Percentiles rank a stretch among this genome's conserved stretches.
Evolutionary conservation across 2,329 filamentous ascomycete species (phyloP).

Genomic region (Thyridium curvatum): DNA sequence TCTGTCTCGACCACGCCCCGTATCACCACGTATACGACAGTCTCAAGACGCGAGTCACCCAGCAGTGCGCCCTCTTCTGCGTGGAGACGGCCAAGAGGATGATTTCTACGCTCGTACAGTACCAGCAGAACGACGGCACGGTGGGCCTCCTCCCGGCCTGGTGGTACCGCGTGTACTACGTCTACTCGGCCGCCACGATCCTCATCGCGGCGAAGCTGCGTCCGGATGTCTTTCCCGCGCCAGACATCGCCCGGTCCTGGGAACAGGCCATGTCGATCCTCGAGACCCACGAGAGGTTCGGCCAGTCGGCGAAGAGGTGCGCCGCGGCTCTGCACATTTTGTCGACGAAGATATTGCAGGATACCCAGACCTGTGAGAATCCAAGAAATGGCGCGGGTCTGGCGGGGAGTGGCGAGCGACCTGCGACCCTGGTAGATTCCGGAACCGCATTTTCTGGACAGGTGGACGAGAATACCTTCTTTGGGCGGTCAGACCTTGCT

Average conservation of each 20-base stretch:
- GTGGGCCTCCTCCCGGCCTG: constrained; percentile 28
- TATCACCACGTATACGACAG: constrained; percentile 5
- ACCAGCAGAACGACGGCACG: constrained; percentile 21
- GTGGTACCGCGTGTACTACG: constrained; percentile 31
- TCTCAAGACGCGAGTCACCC: constrained; percentile 18
- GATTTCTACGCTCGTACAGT: constrained; percentile 19
- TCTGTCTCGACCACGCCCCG: constrained; percentile 24
- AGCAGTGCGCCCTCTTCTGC: constrained; percentile 26
- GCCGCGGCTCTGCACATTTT: constrained; percentile 25
- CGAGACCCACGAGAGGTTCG: constrained; percentile 23
- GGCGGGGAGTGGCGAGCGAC: not conserved
- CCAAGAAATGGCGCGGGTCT: not conserved
- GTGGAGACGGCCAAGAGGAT: constrained; percentile 24
- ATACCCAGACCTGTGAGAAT: not conserved
- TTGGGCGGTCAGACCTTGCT: not conserved
- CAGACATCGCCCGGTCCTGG: constrained; percentile 21
- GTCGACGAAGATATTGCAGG: constrained; percentile 23
- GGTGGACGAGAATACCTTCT: not conserved
- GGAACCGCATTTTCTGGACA: not conserved
- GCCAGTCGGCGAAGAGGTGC: constrained; percentile 23
- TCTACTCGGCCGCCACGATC: constrained; percentile 27
- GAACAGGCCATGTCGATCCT: constrained; percentile 24
- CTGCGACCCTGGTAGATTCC: not conserved
- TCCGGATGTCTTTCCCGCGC: constrained; percentile 19
- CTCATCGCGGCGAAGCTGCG: constrained; percentile 27